These are phyloP conservation scores for Zalerion maritima DNA, from an alignment of 495 filamentous ascomycete species.

Conservation along the genomic window DNA sequence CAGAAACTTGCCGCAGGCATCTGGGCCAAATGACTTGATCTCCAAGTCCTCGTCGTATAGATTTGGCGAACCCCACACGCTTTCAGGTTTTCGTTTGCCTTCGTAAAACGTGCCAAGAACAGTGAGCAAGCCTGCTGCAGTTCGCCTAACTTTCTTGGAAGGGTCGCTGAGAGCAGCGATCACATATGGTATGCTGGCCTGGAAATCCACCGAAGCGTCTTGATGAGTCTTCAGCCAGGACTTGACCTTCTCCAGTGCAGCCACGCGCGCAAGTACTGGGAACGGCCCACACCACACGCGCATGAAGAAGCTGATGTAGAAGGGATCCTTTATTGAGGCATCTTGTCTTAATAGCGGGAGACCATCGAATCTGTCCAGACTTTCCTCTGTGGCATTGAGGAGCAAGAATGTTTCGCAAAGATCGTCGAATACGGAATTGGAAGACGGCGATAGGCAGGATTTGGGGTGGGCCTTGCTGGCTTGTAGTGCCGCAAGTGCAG, in stretches of 20 bases:
- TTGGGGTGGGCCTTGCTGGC: conserved; percentile 24
- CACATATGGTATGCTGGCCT: conserved; percentile 64
- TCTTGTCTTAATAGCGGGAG: conserved; percentile 42
- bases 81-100: conserved; percentile 10
- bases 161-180: conserved; percentile 59
- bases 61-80: conserved; percentile 22
- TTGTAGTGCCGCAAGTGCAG: conserved; percentile 12
- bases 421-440: conserved; percentile 31
- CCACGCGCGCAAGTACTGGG: conserved; percentile 48
- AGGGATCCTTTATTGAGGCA: conserved; percentile 39
- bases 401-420: conserved; percentile 51
- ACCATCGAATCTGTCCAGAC: conserved; percentile 41
- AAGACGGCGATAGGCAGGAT: conserved; percentile 33
- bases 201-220: conserved; percentile 45
- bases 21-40: conserved; percentile 42
- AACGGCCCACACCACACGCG: conserved; percentile 58
- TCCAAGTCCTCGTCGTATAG: conserved; percentile 35
- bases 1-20: conserved; percentile 44
- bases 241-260: conserved; percentile 49
- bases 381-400: conserved; percentile 32
- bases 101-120: conserved; percentile 24
- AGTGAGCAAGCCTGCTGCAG: conserved; percentile 50
- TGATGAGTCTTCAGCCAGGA: conserved; percentile 33
- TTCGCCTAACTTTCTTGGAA: conserved; percentile 55
- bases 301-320: conserved; percentile 64